Base-by-base conservation (phyloP, 345 rosid genomes). In the Eutrema japonicum region DNA sequence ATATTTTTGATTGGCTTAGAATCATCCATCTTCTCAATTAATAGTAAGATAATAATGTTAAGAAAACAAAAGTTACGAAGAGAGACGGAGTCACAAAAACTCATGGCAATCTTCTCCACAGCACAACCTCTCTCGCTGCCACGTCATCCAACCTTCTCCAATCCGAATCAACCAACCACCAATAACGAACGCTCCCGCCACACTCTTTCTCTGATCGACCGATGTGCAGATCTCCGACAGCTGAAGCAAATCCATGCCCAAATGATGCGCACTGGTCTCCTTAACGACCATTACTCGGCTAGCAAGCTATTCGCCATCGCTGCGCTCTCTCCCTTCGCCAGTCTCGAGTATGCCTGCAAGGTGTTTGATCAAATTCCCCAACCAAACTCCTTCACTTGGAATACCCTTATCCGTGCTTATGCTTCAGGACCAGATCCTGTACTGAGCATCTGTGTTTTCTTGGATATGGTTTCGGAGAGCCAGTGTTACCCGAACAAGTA, bases 301-400 rank as follows among this genome's bases (percentile, higher is more conserved):
- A 85, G 89, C 77, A 86, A 82, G 72, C 82, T 89, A 64, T 82
- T 87, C 78, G 72, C 81, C 5, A 70, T 77, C 3, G 48, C 73
- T 4, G 81, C 86, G 2, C 41, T 85, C 14, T 65, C 74, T 3
- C 12, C 83, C 1, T 82, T 86, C 69, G 83, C 85, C 3, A 82
- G 84, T 55, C 83, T 89, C 59, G 86, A 85, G 1, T 87, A 87
- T 68, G 92, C 92, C n/a, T 78, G 81, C 48, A 83, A 83, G 59
- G 81, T 89, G 88, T 89, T 89, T 71, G 92, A 87, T 33, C 73
- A 85, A 78, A 89, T 87, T 83, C 85, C 88, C 72, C 77, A 83
- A 22, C 90, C 92, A 61, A 89, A 89, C 76, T 78, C 87, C 6
- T 85, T 79, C 75, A 43, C 90, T 22, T 89, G 92, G 89, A 89